Conservation (phyloP, 2,329 filamentous ascomycete genomes). For the Colletotrichum tropicale region DNA sequence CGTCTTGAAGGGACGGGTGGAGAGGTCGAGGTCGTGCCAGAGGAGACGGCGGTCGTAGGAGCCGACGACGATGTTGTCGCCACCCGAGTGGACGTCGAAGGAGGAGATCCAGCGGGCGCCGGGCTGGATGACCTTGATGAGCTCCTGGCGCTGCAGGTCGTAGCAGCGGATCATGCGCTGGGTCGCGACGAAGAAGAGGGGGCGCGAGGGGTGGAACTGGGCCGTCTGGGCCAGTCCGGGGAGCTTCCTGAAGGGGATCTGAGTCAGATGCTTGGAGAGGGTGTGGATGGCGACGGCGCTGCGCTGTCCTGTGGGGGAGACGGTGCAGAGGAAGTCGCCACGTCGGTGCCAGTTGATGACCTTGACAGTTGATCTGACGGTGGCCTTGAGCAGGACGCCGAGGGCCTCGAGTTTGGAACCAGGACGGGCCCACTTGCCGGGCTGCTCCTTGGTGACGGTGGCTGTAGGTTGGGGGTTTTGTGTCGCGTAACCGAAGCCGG, state of each 20-base stretch:
- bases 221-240: constrained; percentile 84
- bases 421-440: constrained; percentile 85
- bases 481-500: constrained; percentile 92
- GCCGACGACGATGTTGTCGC: constrained; percentile 92
- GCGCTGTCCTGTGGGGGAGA: constrained; percentile 79
- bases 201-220: constrained; percentile 92
- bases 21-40: constrained; percentile 97
- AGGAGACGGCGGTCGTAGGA: constrained; percentile 93
- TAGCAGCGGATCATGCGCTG: constrained; percentile 93
- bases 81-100: constrained; percentile 90
- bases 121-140: constrained; percentile 91
- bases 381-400: constrained; percentile 80
- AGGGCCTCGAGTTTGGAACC: constrained; percentile 74
- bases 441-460: constrained; percentile 70
- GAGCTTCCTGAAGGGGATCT: constrained; percentile 84
- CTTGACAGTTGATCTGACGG: constrained; percentile 82
- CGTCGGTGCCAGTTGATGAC: constrained; percentile 91
- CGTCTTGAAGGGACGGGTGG: constrained; percentile 90
- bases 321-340: constrained; percentile 92
- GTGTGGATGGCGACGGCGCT: constrained; percentile 93
- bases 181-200: constrained; percentile 95
- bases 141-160: constrained; percentile 87
- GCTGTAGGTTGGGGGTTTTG: constrained; percentile 63
- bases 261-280: constrained; percentile 90
- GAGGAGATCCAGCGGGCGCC: constrained; percentile 93